Base-by-base conservation (phyloP, 2,329 filamentous ascomycete genomes). In the Aspergillus sp. region DNA sequence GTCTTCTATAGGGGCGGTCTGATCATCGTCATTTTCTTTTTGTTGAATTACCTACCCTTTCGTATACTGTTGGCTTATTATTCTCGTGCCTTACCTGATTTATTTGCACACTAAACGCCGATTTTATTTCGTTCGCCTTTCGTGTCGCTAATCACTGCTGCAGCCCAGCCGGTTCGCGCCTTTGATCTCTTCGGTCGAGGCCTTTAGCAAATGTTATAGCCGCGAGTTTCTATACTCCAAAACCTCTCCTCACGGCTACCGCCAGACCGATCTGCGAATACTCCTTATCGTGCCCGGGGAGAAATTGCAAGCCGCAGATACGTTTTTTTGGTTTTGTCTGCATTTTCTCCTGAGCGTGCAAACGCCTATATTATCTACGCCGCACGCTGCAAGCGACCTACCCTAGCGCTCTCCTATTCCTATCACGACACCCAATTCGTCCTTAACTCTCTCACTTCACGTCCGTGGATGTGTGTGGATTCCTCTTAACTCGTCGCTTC, bases 381-480 rank as follows among this genome's bases (percentile, higher is more conserved):
- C 50, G 41, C 39, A 53, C 36, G 53, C 53, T 48, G 36, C 58
- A 36, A 58, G 17, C 8, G 9, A 8, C 58, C 26, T 17, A 60
- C 54, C 58, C 47, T 60, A 55, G 57, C 59, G 55, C 62, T 47
- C 55, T 52, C 59, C 56, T 50, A 39, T 55, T 38, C 34, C 59
- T 59, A 64, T 61, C 4, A 15, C 66, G 59, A 65, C 62, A 65
- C 68, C 66, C 68, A 59, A 62, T 62, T 65, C 65, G 53, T 64
- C 36, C 62, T 64, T 64, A 59, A 58, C 45, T 60, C 24, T 49
- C 49, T 62, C 59, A 53, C 63, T 60, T 51, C 60, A 62, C 66
- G 58, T 66, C 65, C 63, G 68, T 72, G 71, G 67, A 71, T 67
- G 71, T 67, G 69, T 70, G 66, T 62, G 64, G 65, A 62, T 61